phyloP scores from a whole-genome alignment of 1,284 basidiomycete genomes.

The Sutorius eximius region DNA sequence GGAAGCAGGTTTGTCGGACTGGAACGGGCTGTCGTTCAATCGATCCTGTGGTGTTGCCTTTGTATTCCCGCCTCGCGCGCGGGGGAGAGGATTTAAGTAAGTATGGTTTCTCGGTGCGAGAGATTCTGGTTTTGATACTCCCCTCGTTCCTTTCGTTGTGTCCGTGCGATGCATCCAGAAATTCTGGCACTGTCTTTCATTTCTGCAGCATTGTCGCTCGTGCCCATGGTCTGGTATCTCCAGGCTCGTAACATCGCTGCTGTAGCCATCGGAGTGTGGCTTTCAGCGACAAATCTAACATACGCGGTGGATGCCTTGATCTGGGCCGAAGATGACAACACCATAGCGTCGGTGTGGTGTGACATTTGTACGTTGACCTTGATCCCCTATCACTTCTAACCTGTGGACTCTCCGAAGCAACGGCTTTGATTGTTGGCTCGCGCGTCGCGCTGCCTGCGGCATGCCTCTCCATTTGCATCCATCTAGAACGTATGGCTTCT shows the following conservation, averaged over 20 bases:
- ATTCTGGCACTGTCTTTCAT: slow-evolving; percentile 51
- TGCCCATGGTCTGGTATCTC: slow-evolving; percentile 39
- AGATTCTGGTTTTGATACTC: slow-evolving; percentile 7
- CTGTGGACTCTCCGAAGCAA: slow-evolving; percentile 39
- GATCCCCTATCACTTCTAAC: neutral
- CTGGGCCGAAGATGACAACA: slow-evolving; percentile 27
- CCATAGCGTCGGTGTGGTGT: slow-evolving; percentile 34
- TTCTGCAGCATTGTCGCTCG: slow-evolving; percentile 41
- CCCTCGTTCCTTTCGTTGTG: slow-evolving; percentile 13
- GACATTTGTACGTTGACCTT: slow-evolving; percentile 35
- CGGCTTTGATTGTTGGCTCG: slow-evolving; percentile 44
- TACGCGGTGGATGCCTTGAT: slow-evolving; percentile 35
- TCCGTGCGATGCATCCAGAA: slow-evolving; percentile 45
- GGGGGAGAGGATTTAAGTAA: slow-evolving; percentile 25
- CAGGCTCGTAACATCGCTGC: slow-evolving; percentile 49
- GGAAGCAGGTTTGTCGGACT: slow-evolving; percentile 26
- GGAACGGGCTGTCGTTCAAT: neutral
- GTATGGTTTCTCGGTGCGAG: neutral
- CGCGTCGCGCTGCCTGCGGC: slow-evolving; percentile 50
- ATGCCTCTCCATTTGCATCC: slow-evolving; percentile 47
- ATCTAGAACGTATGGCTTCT: slow-evolving; percentile 33
- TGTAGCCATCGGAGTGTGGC: slow-evolving; percentile 41
- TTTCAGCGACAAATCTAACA: slow-evolving; percentile 30
- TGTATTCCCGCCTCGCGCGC: slow-evolving; percentile 17
- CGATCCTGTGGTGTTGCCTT: slow-evolving; percentile 9